Evolutionary conservation across 257 asterid species (phyloP), one percentile per base, ranked within the genome.

Genomic region (Ilex asprella): DNA sequence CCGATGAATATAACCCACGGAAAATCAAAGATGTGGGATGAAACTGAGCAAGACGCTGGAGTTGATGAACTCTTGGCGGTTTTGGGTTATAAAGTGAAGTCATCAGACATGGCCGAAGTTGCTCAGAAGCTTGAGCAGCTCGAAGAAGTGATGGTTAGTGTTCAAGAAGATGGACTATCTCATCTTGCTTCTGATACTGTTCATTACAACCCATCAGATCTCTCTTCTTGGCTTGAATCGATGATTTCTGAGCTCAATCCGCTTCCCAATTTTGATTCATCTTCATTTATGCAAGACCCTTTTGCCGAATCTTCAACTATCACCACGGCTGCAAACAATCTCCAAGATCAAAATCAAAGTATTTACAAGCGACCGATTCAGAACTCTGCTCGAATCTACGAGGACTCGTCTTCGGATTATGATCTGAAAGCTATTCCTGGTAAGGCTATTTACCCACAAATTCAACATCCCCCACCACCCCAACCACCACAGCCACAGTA

Each of bases 191-290:
- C 57, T 14, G 57, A 53, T 15, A 53, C 57, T 21, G 57, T 53
- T 53, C 57, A 53, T 21, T 53, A 53, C 15, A 53, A 53, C 57
- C 57, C 57, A 8, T 53, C 57, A 2, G 57, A 53, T 53, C 57
- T 53, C 57, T 14, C 27, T 8, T 53, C 57, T 14, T 53, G 57
- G 57, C 57, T 53, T 2, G 57, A 53, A 53, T 53, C 57, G 5
- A 53, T 53, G 57, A 53, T 53, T 53, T 15, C 57, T n/a, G 57
- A 53, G 30, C 57, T 53, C 57, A 53, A 53, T 27, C 30, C 57
- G 11, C 55, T 50, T 50, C 55, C 55, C 16, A n/a, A 50, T 50
- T 50, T 50, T 14, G 55, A 50, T 2, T 50, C 55, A 4, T 2
- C 55, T 5, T 50, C 55, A 0, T 6, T 5, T 6, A 9, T 50